Evolutionary conservation across 441 rosid genomes (phyloP).

Genomic region (Euphorbia schlechtendalii): DNA sequence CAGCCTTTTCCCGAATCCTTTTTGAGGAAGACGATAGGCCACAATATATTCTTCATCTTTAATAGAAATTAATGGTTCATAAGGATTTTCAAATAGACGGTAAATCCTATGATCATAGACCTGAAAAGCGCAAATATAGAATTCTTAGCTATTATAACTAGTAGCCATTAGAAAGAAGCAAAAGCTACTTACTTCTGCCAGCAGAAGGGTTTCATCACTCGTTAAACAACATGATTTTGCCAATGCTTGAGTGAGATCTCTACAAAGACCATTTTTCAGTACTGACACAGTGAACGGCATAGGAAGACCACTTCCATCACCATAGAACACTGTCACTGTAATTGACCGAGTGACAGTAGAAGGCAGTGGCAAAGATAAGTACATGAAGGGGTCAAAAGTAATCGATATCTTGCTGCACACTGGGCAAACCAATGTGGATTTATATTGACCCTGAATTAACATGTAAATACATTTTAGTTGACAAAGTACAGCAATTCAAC

Average conservation of each 20-base stretch:
- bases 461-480: conserved; percentile 5
- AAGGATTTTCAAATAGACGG: conserved; percentile 50
- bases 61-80: conserved; percentile 45
- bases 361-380: conserved; percentile 61
- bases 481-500: conserved; percentile 1
- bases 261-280: conserved; percentile 46
- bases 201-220: conserved; percentile 48
- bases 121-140: conserved; percentile 25
- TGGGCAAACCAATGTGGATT: conserved; percentile 68
- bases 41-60: conserved; percentile 64
- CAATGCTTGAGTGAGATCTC: conserved; percentile 53
- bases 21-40: conserved; percentile 53
- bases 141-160: conserved; percentile 22
- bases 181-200: conserved; percentile 50
- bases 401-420: conserved; percentile 58
- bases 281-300: conserved; percentile 48
- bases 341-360: conserved; percentile 59
- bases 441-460: conserved; percentile 58
- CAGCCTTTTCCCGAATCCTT: conserved; percentile 50
- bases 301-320: conserved; percentile 46
- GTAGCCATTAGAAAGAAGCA: not conserved
- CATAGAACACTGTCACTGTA: conserved; percentile 58
- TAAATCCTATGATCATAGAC: conserved; percentile 47
- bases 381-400: conserved; percentile 81
- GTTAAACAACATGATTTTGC: conserved; percentile 45